These are phyloP conservation scores for Cinnamomum micranthum DNA, from an alignment of 164 flowering plant genomes.

Conservation along the genomic window DNA sequence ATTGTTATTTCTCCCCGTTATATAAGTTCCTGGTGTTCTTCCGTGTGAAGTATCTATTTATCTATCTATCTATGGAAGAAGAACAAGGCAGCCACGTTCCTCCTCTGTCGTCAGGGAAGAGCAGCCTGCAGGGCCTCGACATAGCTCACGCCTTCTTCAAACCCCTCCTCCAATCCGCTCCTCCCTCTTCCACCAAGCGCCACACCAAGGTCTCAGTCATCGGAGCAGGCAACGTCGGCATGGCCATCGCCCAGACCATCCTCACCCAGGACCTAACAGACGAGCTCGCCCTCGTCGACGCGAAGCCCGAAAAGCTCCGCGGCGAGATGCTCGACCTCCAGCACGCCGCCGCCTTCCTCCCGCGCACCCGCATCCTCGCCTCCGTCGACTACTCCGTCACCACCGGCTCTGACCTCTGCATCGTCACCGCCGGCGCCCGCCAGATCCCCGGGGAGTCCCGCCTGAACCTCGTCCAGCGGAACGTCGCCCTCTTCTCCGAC, in stretches of 20 bases:
- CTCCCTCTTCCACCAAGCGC: constrained; percentile 52
- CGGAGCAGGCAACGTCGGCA: constrained; percentile 57
- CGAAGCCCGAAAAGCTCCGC: constrained; percentile 63
- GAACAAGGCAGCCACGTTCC: neutral
- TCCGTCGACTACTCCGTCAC: constrained; percentile 55
- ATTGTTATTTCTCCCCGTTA: neutral
- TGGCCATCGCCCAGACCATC: constrained; percentile 91
- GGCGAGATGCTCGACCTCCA: constrained; percentile 92
- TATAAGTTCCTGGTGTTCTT: neutral
- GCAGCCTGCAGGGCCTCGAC: constrained; percentile 43
- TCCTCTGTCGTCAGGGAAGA: neutral
- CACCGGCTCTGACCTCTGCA: constrained; percentile 70
- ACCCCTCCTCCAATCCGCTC: constrained; percentile 40
- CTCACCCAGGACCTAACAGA: constrained; percentile 76
- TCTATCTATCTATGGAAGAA: neutral
- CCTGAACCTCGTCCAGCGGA: constrained; percentile 61
- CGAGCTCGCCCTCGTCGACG: constrained; percentile 76
- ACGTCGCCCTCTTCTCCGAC: constrained; percentile 36
- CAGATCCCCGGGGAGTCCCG: constrained; percentile 71
- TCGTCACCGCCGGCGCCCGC: constrained; percentile 79
- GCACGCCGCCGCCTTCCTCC: constrained; percentile 88
- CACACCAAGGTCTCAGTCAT: constrained; percentile 71
- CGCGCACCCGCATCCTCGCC: constrained; percentile 65
- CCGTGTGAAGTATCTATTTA: neutral
- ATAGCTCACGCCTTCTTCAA: constrained; percentile 55